Evolutionary conservation across 768 basidiomycete genomes (phyloP), one percentile per base, ranked within the genome.

Genomic region (Boletus subcaerulescens): DNA sequence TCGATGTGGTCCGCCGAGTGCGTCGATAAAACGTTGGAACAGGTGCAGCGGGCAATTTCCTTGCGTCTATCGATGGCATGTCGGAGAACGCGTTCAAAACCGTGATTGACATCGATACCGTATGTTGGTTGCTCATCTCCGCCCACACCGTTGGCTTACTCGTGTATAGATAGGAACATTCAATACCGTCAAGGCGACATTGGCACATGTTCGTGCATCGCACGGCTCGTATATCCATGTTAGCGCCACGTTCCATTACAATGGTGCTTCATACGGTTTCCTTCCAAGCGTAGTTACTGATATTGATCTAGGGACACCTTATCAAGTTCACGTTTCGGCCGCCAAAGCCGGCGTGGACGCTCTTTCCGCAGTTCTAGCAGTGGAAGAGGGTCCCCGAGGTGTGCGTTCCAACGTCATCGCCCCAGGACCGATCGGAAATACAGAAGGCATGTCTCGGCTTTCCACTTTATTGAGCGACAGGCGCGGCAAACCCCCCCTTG

Each of bases 31-130:
- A 26, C n/a, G 8, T 40, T 13, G 15, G 24, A 10, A 26, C 65
- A 93, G 92, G 92, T 57, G 94, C 94, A 40, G 96, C 96, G 54
- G 96, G 96, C 3, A 99, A 98, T 75, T 99, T 98, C 74, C 77
- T 99, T 29, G 88, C 89, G 2, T 87, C 93, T 15, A 91, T 96
- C 54, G 82, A 84, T 38, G 82, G 79, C 2, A 79, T 97, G 55
- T 93, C 91, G 3, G 86, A 90, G 67, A 94, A 93, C 65, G 96
- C 86, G 3, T 98, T 98, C 79, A 82, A 77, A 67, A 93, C 94
- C 1, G 95, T 98, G 33, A 78, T 98, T 55, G 91, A 93, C 66
- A 98, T 98, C 62, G 96, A 98, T 71, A 87, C 91, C 11, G 91
- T 91, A 65, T 11, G 82, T 70, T 41, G 17, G 47, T 50, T 45